Base-by-base conservation (phyloP, 148 eudicot genomes). In the Polygonum maritimum region DNA sequence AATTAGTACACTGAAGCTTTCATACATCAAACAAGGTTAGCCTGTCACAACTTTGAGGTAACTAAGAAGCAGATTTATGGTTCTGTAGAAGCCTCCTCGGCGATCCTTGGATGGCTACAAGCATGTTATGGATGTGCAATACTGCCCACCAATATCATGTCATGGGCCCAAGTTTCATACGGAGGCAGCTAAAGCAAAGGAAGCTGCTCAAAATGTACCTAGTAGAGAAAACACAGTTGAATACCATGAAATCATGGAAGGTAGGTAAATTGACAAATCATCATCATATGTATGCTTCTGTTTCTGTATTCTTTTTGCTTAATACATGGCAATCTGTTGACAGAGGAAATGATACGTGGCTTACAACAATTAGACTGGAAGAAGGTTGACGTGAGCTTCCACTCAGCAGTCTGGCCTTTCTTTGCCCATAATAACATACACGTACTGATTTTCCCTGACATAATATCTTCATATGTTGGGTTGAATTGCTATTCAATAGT, bases 271-370 rank as follows among this genome's bases (percentile, higher is more conserved):
- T 13, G 33, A 6, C 9, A 63, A 63, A 69, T 11, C 6, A 38
- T 36, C 16, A 26, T 26, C n/a, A 69, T 39, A 39, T 11, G 13
- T 8, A 69, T 35, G 72, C 8, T 62, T 12, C 18, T 12, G 35
- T 5, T 18, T 26, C 21, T 63, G 21, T 21, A 21, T 2, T 2
- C 22, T 62, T 21, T 12, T 44, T 44, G 7, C 9, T 7, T 44
- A 62, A 62, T 41, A 31, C 38, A 10, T 78, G 38, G 44, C 12
- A 22, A 38, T 80, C 44, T 78, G 60, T 77, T 41, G 55, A 82
- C 91, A 96, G 99, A 96, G 92, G 98, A 92, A 84, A 96, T 96
- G 97, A 91, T 96, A 48, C 88, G 73, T 47, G 98, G 99, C 78
- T 86, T 92, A 73, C 98, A 92, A 75, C 89, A 81, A 35, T 45